Conservation (phyloP, 108 stramenopile species). For the Conticribra guillardii region DNA sequence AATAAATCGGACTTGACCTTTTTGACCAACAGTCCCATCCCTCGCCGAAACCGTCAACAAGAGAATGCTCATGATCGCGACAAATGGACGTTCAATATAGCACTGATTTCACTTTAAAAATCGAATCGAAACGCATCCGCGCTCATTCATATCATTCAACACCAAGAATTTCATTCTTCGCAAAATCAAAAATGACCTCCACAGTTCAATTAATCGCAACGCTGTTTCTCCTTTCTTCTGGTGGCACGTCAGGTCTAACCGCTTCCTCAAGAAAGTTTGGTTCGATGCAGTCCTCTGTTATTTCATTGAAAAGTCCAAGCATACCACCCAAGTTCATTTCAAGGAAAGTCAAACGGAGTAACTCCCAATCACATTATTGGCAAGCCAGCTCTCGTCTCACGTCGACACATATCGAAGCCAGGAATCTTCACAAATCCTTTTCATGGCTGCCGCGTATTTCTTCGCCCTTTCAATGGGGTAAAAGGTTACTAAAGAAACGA, state of each 20-base stretch:
- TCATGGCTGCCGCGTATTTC: not conserved
- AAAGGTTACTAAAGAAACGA: constrained; percentile 8
- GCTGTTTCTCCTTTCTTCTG: not conserved
- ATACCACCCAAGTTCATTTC: not conserved
- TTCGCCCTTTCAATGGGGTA: not conserved
- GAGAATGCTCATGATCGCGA: no score
- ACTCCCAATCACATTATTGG: not conserved
- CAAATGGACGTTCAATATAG: no score
- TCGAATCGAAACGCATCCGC: no score
- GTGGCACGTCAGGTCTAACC: not conserved
- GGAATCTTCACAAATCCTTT: not conserved
- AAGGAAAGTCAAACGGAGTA: not conserved
- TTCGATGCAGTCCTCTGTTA: not conserved
- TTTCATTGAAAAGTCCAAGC: not conserved
- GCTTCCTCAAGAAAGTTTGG: not conserved
- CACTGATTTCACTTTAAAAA: no score
- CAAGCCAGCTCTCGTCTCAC: constrained; percentile 4
- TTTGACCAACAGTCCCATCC: no score
- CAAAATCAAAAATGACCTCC: not conserved
- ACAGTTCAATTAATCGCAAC: not conserved
- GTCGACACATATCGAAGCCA: not conserved
- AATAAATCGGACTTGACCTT: no score
- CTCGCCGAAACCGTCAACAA: no score
- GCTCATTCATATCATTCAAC: no score
- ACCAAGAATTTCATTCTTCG: no score